phyloP scores from a whole-genome alignment of 164 flowering plant genomes.

The Piper betle region DNA sequence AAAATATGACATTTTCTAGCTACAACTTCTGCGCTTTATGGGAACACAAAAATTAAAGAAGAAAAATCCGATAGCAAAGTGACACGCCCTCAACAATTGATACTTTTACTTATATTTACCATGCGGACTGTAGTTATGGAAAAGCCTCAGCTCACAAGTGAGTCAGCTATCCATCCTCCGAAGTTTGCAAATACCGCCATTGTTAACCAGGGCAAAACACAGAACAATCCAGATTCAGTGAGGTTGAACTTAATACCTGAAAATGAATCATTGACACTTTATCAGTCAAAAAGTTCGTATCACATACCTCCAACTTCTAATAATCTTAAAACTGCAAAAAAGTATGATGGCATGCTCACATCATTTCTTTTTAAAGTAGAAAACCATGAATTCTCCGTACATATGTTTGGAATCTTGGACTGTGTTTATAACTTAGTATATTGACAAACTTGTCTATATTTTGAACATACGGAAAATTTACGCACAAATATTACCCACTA shows the following conservation, averaged over 20 bases:
- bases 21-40: too few relatives aligned
- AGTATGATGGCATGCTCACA: too few relatives aligned
- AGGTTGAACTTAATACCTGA: conserved; percentile 98
- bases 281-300: too few relatives aligned
- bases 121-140: conserved; percentile 87
- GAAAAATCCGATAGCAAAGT: not conserved
- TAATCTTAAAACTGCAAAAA: too few relatives aligned
- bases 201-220: conserved; percentile 97
- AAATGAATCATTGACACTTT: not conserved
- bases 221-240: conserved; percentile 87
- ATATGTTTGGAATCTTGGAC: too few relatives aligned
- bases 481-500: too few relatives aligned
- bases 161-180: conserved; percentile 99
- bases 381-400: too few relatives aligned
- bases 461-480: not conserved
- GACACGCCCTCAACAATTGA: not conserved
- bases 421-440: too few relatives aligned
- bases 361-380: too few relatives aligned
- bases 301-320: too few relatives aligned
- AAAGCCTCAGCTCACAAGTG: conserved; percentile 85
- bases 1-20: too few relatives aligned
- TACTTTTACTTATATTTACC: conserved; percentile 28
- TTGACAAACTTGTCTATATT: too few relatives aligned
- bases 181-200: conserved; percentile 97
- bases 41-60: not conserved